phyloP scores from a whole-genome alignment of 805 yeast genomes.

The Spathaspora gorwiae region DNA sequence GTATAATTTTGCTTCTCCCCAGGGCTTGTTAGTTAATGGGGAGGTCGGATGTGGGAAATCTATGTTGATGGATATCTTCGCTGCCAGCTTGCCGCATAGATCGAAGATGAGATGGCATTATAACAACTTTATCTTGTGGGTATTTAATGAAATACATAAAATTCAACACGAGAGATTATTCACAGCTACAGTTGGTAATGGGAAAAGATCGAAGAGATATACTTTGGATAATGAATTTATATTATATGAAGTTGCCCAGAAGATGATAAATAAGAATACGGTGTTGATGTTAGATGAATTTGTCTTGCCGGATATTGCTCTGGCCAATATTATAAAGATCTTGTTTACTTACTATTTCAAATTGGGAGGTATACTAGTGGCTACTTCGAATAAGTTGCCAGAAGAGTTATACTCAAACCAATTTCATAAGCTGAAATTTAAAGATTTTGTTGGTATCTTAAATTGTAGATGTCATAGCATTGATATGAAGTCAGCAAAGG shows the following conservation, averaged over 20 bases:
- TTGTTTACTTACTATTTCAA: constrained; percentile 66
- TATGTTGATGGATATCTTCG: constrained; percentile 70
- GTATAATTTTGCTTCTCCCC: constrained; percentile 51
- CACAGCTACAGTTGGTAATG: constrained; percentile 45
- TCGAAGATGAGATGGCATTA: constrained; percentile 71
- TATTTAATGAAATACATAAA: constrained; percentile 55
- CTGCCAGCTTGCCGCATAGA: constrained; percentile 55
- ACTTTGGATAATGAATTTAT: constrained; percentile 59
- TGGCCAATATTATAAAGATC: constrained; percentile 63
- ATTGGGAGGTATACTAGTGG: constrained; percentile 70
- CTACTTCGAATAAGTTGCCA: constrained; percentile 69
- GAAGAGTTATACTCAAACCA: constrained; percentile 67
- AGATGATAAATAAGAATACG: constrained; percentile 53
- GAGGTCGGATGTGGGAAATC: constrained; percentile 76
- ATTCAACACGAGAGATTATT: constrained; percentile 42
- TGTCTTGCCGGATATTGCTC: constrained; percentile 72
- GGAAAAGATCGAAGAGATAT: constrained; percentile 8
- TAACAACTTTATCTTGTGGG: constrained; percentile 65
- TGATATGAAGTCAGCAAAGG: constrained; percentile 57
- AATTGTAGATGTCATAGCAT: constrained; percentile 55
- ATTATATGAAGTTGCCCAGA: constrained; percentile 62
- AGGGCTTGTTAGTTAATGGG: constrained; percentile 59
- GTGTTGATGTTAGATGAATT: constrained; percentile 66
- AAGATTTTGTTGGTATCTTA: constrained; percentile 51
- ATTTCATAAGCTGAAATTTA: constrained; percentile 55